Evolutionary conservation across 2,329 filamentous ascomycete species (phyloP).

Genomic region (Didymella segeticola): DNA sequence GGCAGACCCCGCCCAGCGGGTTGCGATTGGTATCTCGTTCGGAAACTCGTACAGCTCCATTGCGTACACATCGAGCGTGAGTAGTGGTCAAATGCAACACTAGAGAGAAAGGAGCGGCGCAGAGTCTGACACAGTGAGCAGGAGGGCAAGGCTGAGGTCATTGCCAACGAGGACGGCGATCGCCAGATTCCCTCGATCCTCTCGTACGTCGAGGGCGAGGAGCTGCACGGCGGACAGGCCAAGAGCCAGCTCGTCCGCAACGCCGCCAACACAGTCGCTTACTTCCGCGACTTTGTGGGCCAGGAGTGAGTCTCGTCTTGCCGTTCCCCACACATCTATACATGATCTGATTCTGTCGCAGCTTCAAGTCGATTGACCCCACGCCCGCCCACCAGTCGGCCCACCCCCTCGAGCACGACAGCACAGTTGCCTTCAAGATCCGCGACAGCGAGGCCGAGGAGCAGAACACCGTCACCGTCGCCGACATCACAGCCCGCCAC

Average conservation of each 20-base stretch:
- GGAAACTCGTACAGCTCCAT: conserved; percentile 99
- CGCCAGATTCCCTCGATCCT: conserved; percentile 95
- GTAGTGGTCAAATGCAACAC: conserved; percentile 39
- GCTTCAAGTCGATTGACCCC: conserved; percentile 94
- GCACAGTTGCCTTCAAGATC: conserved; percentile 80
- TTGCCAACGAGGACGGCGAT: conserved; percentile 99
- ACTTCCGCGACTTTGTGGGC: conserved; percentile 94
- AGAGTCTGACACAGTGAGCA: conserved; percentile 36
- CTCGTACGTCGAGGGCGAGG: conserved; percentile 94
- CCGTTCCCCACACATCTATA: not conserved
- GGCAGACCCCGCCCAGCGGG: conserved; percentile 60
- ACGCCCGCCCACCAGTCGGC: conserved; percentile 93
- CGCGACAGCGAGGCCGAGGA: conserved; percentile 69
- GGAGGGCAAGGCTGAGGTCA: conserved; percentile 96
- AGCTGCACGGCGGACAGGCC: conserved; percentile 95
- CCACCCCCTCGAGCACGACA: conserved; percentile 78
- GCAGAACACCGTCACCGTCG: conserved; percentile 74
- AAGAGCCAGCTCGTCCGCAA: conserved; percentile 94
- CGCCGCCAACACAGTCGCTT: conserved; percentile 88
- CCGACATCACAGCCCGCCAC: conserved; percentile 84
- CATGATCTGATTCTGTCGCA: conserved; percentile 42
- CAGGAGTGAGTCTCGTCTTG: conserved; percentile 71
- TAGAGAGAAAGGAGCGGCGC: not conserved
- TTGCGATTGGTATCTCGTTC: conserved; percentile 94
- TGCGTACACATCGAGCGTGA: conserved; percentile 76